Base-by-base conservation (phyloP, 2,329 filamentous ascomycete species). In the Cladosporium halotolerans region DNA sequence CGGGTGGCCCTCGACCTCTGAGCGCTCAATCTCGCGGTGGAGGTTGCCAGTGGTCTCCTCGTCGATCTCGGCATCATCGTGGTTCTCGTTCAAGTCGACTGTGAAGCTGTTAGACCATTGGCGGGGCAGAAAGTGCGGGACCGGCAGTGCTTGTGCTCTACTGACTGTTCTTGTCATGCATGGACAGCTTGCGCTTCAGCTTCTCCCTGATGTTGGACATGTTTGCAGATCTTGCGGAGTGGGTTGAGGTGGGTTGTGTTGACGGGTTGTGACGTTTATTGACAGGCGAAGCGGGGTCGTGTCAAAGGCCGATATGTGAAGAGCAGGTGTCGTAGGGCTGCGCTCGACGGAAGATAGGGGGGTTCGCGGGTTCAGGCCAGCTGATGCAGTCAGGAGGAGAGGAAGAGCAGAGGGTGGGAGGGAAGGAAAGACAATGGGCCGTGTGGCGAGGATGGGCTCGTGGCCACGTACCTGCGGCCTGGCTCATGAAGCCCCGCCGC, bases 41-140 rank as follows among this genome's bases (percentile, higher is more conserved):
- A 68, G 61, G 58, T 68, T 62, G 41, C 67, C 66, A 40, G 64
- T 63, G 14, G 68, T 68, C 59, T 70, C 68, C 38, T 70, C 68
- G 54, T 70, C 68, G 46, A 69, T 53, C 10, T 69, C 67, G 14
- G 67, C 62, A 48, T 61, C 59, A 39, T 69, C 63, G 34, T 66
- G 54, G 4, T 55, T 43, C 9, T 67, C 62, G 55, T 63, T 62
- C 56, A 66, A 48, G 54, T 66, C 63, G 42, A 57, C 61, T 65
- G 33, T n/a, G 40, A n/a, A 16, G 46, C 28, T 23, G 34, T 53
- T 41, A 52, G 16, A 14, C n/a, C 11, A 14, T 14, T 39, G 36
- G n/a, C 13, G 36, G 7, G n/a, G n/a, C 16, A 11, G 31, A 18
- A 2, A 53, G 6, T 16, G 45, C 42, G 19, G 33, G 41, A 23